A percentile compares a stretch with the other conserved stretches of the same genome.
These are phyloP conservation scores for Alternaria angustiovoidea DNA, from an alignment of 2,329 filamentous ascomycete genomes.

Conservation along the genomic window DNA sequence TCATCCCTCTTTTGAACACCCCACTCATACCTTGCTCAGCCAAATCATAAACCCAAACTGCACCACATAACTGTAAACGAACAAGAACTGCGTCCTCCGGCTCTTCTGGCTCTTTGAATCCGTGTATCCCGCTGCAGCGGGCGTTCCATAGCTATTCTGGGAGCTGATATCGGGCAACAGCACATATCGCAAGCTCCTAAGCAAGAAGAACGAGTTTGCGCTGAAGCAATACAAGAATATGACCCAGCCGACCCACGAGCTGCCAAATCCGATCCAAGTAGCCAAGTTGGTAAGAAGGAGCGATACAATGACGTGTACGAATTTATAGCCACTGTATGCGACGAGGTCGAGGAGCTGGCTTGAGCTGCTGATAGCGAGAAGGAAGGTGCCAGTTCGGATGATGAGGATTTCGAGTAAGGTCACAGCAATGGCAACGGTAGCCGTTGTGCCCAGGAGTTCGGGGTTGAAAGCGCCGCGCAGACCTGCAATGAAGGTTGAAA, in stretches of 20 bases:
- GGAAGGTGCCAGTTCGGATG: conserved; percentile 90
- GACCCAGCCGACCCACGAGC: conserved; percentile 87
- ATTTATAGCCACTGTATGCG: conserved; percentile 98
- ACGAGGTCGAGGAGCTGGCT: conserved; percentile 92
- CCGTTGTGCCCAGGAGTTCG: conserved; percentile 88
- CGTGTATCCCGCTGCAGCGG: conserved; percentile 65
- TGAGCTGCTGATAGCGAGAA: conserved; percentile 91
- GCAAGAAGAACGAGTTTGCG: conserved; percentile 93
- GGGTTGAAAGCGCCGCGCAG: conserved; percentile 92
- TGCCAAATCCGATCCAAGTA: conserved; percentile 75
- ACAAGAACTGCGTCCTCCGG: conserved; percentile 45
- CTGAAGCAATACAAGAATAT: conserved; percentile 92
- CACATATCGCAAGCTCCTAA: conserved; percentile 95
- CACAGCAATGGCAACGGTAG: conserved; percentile 81
- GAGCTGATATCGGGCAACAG: conserved; percentile 75
- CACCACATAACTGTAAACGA: conserved; percentile 80
- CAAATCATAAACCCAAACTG: conserved; percentile 96
- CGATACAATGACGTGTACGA: conserved; percentile 93
- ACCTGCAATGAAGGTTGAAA: conserved; percentile 89
- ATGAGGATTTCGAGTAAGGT: conserved; percentile 89
- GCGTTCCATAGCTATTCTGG: conserved; percentile 37
- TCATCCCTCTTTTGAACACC: neutral
- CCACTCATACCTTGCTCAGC: conserved; percentile 56
- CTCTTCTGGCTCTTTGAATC: conserved; percentile 77
- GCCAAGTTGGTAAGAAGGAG: conserved; percentile 74